Base-by-base conservation (phyloP, 1,139 yeast species). In the Protomyces lactucae-debilis region DNA sequence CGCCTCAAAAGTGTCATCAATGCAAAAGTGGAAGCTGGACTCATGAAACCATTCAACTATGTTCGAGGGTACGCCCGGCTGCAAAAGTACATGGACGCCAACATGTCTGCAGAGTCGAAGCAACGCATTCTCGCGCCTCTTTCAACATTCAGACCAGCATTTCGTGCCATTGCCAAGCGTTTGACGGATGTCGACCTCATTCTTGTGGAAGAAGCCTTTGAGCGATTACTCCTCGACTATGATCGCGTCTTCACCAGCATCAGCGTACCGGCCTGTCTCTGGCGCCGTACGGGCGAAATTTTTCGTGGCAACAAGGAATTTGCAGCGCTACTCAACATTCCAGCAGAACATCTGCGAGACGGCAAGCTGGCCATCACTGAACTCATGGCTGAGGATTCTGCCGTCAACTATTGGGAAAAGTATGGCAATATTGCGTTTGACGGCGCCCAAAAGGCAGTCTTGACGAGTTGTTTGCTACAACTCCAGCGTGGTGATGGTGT, bases 351-450 rank as follows among this genome's bases (percentile, higher is more conserved):
- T 73, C 78, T 93, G 72, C 85, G 95, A 69, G 97, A 93, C 74
- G 98, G 98, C 21, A 88, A 87, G 71, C 77, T 91, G 70, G 95
- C 98, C 1, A 90, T 93, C 55, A 92, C 92, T 75, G 98, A 93
- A 76, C 78, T 93, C 68, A 88, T 93, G 97, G 87, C 93, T 66
- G 98, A 92, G 74, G 97, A 92, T 72, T 88, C 96, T 73, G 96
- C 97, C 6, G 98, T 93, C n/a, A 91, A 90, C 71, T 92, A 91
- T 73, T 93, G 98, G 98, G 98, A 93, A 73, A 92, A 92, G 74
- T 93, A 92, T 72, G 97, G 97, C 9, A 92, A 96, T 10, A 89
- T 92, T 73, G 98, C 98, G 1, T 92, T 93, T 76, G 97, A 92
- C 72, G 88, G 92, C 70, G 95, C 95, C 0, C 98, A 92, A 72